Evolutionary conservation across 2,329 filamentous ascomycete genomes (phyloP), one percentile per base, ranked within the genome.

Genomic region (Lachnellula cervina): DNA sequence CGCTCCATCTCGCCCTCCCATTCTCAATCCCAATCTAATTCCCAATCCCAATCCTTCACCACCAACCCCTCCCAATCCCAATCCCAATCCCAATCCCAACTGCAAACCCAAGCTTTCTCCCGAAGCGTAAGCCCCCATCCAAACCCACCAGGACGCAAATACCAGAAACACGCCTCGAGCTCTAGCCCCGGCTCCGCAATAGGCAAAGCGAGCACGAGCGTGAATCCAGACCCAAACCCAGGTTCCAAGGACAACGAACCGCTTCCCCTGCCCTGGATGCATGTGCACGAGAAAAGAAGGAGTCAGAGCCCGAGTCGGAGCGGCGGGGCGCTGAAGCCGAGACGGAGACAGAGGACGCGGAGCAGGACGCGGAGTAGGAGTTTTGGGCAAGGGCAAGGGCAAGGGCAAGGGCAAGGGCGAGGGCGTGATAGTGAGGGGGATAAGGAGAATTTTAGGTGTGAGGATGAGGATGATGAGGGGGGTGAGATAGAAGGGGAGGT

Each of bases 231-330:
- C 17, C 16, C 34, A 17, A 40, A 47, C 14, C n/a, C n/a, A n/a
- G n/a, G n/a, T n/a, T 16, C 21, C 48, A 38, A 49, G 43, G 23
- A 23, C 23, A 42, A 21, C 23, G 54, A 58, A 56, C 28, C 2
- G 2, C 28, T 4, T 13, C 9, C 28, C 9, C 28, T 32, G 2
- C 28, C 9, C 28, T 32, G 28, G 28, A 11, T 9, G 9, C 3
- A 11, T 3, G 9, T 4, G 3, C 21, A 56, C 44, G 55, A 58
- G 44, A 59, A 55, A 44, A 59, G 55, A 40, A 55, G 62, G 28
- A 62, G 59, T 44, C 65, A 63, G 23, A 62, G 59, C 35, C 62
- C 61, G n/a, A 61, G 57, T 21, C 45, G 52, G 5, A 62, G 59
- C 48, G 43, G 54, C 35, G 28, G 45, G 11, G 54, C 47, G 1